Evolutionary conservation across 495 filamentous ascomycete genomes (phyloP).

Genomic region (Daldinia grandis): DNA sequence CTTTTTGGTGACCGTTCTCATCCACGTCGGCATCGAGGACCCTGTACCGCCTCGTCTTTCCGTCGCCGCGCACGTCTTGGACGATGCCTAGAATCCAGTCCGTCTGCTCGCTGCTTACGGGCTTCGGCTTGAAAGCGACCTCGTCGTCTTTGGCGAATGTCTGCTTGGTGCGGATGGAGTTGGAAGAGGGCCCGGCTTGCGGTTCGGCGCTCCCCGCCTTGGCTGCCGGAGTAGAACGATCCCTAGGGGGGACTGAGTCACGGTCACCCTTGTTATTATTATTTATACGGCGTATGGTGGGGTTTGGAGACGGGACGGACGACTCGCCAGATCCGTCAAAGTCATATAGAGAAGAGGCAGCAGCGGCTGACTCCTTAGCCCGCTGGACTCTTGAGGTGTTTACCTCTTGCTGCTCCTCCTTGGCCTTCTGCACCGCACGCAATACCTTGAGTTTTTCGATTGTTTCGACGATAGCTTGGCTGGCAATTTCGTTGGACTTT

Average conservation of each 20-base stretch:
- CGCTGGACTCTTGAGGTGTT: constrained; percentile 46
- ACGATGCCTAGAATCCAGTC: constrained; percentile 93
- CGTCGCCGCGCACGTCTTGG: constrained; percentile 82
- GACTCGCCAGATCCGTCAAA: constrained; percentile 76
- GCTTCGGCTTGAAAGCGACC: constrained; percentile 87
- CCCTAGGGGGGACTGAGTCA: constrained; percentile 57
- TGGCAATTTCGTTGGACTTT: constrained; percentile 50
- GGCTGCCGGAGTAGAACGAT: constrained; percentile 54
- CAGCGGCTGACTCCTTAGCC: constrained; percentile 39
- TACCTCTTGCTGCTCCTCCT: constrained; percentile 68
- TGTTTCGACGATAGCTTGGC: constrained; percentile 48
- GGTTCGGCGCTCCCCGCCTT: constrained; percentile 58
- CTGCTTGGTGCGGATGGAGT: constrained; percentile 56
- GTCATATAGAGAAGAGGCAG: constrained; percentile 65
- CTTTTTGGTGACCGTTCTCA: constrained; percentile 73
- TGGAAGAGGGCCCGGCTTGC: constrained; percentile 45
- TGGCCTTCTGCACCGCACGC: constrained; percentile 58
- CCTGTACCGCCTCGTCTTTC: constrained; percentile 88
- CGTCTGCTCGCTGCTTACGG: constrained; percentile 69
- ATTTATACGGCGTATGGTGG: constrained; percentile 51
- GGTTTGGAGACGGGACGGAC: constrained; percentile 68
- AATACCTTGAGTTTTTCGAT: constrained; percentile 58
- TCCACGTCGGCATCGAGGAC: constrained; percentile 95
- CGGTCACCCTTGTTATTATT: constrained; percentile 50
- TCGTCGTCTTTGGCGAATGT: constrained; percentile 74